Percentiles rank a stretch among this genome's conserved stretches.
Conservation (phyloP, 2,329 filamentous ascomycete genomes). For the Pseudocercospora vitis region DNA sequence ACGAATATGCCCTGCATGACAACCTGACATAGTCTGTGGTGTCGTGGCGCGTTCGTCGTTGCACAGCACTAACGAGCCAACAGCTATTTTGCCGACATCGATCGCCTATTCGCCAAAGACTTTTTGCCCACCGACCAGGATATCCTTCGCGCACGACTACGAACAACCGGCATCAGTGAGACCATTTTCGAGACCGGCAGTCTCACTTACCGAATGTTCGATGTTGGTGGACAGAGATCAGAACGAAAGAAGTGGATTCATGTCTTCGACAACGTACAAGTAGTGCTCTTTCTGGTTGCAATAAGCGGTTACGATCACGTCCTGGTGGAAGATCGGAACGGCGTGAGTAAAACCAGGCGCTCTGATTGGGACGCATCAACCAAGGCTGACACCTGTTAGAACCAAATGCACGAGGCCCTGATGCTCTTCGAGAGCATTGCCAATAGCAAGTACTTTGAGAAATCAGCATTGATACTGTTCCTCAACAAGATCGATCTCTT, state of each 20-base stretch:
- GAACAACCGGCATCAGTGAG: slow-evolving; percentile 94
- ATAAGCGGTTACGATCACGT: slow-evolving; percentile 97
- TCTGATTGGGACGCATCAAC: background rate
- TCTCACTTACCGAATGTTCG: slow-evolving; percentile 95
- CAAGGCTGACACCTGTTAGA: slow-evolving; percentile 37
- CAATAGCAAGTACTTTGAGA: slow-evolving; percentile 54
- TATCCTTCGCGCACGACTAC: slow-evolving; percentile 78
- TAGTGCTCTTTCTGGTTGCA: slow-evolving; percentile 87
- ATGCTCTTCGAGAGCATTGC: slow-evolving; percentile 56
- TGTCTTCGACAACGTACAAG: slow-evolving; percentile 92
- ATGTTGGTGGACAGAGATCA: slow-evolving; percentile 86
- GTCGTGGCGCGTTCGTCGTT: background rate
- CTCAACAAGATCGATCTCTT: slow-evolving; percentile 57
- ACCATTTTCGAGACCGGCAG: slow-evolving; percentile 90
- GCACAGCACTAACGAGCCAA: slow-evolving; percentile 22
- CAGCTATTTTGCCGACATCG: slow-evolving; percentile 76
- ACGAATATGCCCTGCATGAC: slow-evolving; percentile 95
- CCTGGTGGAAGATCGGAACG: slow-evolving; percentile 92
- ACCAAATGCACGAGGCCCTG: slow-evolving; percentile 57
- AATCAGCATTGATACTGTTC: slow-evolving; percentile 54
- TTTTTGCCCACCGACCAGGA: slow-evolving; percentile 94
- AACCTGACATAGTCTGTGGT: slow-evolving; percentile 82
- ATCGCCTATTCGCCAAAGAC: slow-evolving; percentile 62
- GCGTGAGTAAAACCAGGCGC: slow-evolving; percentile 58
- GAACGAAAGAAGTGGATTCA: slow-evolving; percentile 98